A percentile compares a stretch with the other conserved stretches of the same genome.
These are phyloP conservation scores for Rhododendron williamsianum DNA, from an alignment of 148 eudicot species.

Conservation along the genomic window DNA sequence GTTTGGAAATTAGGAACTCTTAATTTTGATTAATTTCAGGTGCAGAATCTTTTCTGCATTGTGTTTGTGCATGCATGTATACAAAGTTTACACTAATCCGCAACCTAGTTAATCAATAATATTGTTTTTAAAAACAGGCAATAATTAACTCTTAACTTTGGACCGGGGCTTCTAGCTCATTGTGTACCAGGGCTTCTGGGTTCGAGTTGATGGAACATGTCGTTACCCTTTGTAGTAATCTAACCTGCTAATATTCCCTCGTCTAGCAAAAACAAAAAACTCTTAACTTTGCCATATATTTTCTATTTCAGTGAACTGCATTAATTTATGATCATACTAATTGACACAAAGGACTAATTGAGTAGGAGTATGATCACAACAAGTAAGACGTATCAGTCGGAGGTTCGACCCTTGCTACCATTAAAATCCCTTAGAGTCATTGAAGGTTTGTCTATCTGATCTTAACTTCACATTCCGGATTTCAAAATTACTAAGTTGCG, in stretches of 20 bases:
- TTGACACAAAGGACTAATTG: not conserved
- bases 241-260: not conserved
- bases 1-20: not conserved
- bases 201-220: no score
- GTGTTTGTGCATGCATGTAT: not conserved
- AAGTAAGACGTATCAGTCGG: not conserved
- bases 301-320: not conserved
- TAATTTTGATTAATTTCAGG: not conserved
- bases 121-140: not conserved
- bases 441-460: no score
- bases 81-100: not conserved
- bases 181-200: no score
- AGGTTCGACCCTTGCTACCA: not conserved
- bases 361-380: not conserved
- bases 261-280: not conserved
- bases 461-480: not conserved
- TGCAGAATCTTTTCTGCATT: slow-evolving; percentile 10
- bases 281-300: not conserved
- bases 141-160: not conserved
- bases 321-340: not conserved
- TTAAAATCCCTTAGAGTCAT: not conserved
- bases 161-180: no score
- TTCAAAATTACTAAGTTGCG: not conserved
- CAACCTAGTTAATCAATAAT: not conserved
- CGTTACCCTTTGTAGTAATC: not conserved